Evolutionary conservation across 441 rosid genomes (phyloP), one percentile per base, ranked within the genome.

Genomic region (Jatropha multifida): DNA sequence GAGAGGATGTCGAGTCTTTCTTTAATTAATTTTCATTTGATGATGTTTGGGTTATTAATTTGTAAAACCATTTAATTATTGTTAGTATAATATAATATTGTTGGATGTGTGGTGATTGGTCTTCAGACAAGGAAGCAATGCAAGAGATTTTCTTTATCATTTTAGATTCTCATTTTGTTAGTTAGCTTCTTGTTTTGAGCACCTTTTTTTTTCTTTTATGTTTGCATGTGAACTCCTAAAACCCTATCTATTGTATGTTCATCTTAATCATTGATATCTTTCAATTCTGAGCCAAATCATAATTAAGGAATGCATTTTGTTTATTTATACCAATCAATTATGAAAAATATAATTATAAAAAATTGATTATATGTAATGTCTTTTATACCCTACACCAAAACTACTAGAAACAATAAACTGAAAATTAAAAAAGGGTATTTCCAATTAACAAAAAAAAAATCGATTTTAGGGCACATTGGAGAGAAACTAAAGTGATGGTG

Each of bases 1-100:
- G 90, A 84, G 77, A 79, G 87, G 89, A 86, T 87, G 86, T 83
- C 88, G 79, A 75, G 56, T 44, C 18, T 71, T 23, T 23, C 17
- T 37, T 65, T 27, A 51, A 46, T 66, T 38, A 20, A 51, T 44
- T 62, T 63, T 59, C 56, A 71, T 49, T 73, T 66, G 62, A 23
- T 78, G 23, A 63, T 77, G 77, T 62, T 75, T 76, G 74, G 70
- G 18, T 51, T 18, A 18, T 38, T 49, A 55, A 66, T 69, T 70
- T 60, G 78, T 65, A 69, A 32, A 78, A 78, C 68, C 82, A 82
- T 74, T 82, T 78, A 62, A 49, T 49, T 49, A 13, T 49, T 49
- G 9, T 11, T 17, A 15, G 18, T 72, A 76, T 68, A 76, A 42
- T 65, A 76, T 68, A 76, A 42, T 65, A 76, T 68, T 51, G 52